Base-by-base conservation (phyloP, 2,329 filamentous ascomycete species). In the Xylaria sp. region DNA sequence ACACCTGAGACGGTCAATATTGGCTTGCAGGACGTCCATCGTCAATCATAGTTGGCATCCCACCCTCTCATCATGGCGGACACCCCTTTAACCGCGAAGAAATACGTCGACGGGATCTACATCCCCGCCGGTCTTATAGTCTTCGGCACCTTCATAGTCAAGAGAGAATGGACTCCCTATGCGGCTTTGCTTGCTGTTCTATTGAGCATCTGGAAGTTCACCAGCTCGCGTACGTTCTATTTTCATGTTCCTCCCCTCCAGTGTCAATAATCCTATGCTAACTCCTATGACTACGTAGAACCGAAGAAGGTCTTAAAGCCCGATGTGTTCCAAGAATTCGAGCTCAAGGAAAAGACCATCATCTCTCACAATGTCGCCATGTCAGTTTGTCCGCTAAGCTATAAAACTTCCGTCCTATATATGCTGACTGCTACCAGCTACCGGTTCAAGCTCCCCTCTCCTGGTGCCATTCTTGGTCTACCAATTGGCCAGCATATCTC, bases 401-500 rank as follows among this genome's bases (percentile, higher is more conserved):
- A 12, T 36, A 18, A 36, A 34, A 12, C 6, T 23, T 48, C 36
- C 25, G n/a, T 43, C 46, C 46, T 2, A 34, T 39, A 39, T 28
- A 39, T 61, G 48, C 63, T 70, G n/a, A 70, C 63, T 46, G 8
- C 34, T 56, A 46, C n/a, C 50, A 93, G 91, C 84, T 99, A 98
- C 86, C 94, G 96, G 78, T 97, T 98, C 84, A 87, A 87, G 72
- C 92, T 99, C 46, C 94, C 94, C 65, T 86, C 86, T 60, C 83
- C 90, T 46, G 91, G 85, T 75, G 89, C 92, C 74, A 93, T 97
- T 80, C 93, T 98, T 77, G 96, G 96, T 78, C 92, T 98, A 50
- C 95, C 96, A 73, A 98, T 98, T 84, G 96, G 96, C 78, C 96
- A 99, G 85, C 96, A 99, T 86, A 97, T 99, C 83, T 97, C 95